Evolutionary conservation across 495 filamentous ascomycete species (phyloP), one percentile per base, ranked within the genome.

Genomic region (Penicillium daleae): DNA sequence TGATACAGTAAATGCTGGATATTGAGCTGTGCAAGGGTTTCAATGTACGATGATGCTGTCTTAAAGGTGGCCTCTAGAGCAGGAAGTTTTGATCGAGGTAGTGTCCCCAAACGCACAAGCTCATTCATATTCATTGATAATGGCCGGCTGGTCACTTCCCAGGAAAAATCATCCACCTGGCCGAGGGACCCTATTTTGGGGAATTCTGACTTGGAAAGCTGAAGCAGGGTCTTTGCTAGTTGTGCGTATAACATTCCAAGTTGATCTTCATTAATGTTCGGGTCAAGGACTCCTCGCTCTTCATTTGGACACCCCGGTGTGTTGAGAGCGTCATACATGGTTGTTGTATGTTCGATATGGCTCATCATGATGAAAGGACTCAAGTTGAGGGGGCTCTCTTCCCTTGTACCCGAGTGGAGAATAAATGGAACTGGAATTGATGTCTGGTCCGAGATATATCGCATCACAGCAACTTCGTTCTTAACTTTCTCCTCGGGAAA

Each of bases 341-440:
- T 71, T 15, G 54, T 59, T 4, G 65, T 40, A 59, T 80, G 68
- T 19, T 76, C 64, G 31, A 82, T 66, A 60, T 78, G 76, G 4
- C 77, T 73, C 67, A 80, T 79, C 51, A 56, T 77, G 35, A 81
- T 78, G 57, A 78, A 83, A 4, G 80, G 76, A 2, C 77, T 74
- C 31, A 81, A 24, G 6, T 69, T 64, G 0, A 67, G 48, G 5
- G 69, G 68, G 42, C 54, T 68, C 9, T 71, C 64, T 26, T 69
- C 49, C 19, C 52, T 63, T 17, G 64, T 69, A 6, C 73, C 78
- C 64, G 61, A 77, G 57, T 75, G 68, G 4, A 76, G 63, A 50
- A 83, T 59, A 24, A 65, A 68, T 4, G 77, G 76, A 60, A 74
- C 69, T 3, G 73, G 73, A 3, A 81, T 75, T 5, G 69, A 72